A percentile compares a stretch with the other conserved stretches of the same genome.
Evolutionary conservation across 2,329 filamentous ascomycete species (phyloP).

Genomic region (Dothideomycetes sp.): DNA sequence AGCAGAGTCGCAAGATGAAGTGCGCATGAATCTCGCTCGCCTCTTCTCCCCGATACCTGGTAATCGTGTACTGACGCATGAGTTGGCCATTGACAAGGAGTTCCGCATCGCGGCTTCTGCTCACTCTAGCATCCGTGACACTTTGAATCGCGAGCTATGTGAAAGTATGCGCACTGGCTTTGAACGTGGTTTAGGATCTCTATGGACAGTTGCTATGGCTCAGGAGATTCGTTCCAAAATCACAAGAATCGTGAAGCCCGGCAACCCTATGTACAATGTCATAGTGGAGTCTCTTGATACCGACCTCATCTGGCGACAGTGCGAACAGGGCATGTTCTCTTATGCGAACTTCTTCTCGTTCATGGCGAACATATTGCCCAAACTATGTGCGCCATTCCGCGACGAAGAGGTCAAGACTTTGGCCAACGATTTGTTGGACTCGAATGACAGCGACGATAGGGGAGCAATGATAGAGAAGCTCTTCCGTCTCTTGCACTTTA

Average conservation of each 20-base stretch:
- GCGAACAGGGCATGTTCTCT: constrained; percentile 63
- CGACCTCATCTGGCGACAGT: constrained; percentile 60
- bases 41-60: constrained; percentile 56
- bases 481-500: constrained; percentile 64
- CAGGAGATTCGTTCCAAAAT: constrained; percentile 63
- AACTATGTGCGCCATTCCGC: constrained; percentile 71
- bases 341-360: constrained; percentile 73
- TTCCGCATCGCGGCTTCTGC: constrained; percentile 56
- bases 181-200: constrained; percentile 54
- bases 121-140: constrained; percentile 49
- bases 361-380: constrained; percentile 65
- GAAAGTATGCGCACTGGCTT: constrained; percentile 54
- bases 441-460: constrained; percentile 20
- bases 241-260: constrained; percentile 59
- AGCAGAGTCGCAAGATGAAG: background rate
- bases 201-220: constrained; percentile 62
- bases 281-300: constrained; percentile 69
- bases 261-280: constrained; percentile 63
- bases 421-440: constrained; percentile 51
- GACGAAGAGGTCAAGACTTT: constrained; percentile 65
- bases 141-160: constrained; percentile 51
- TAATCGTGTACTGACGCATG: constrained; percentile 68
- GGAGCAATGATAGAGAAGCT: constrained; percentile 59
- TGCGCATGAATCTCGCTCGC: constrained; percentile 21
- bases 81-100: constrained; percentile 69